Evolutionary conservation across 768 basidiomycete species (phyloP).

Genomic region (Leccinum obscurum): DNA sequence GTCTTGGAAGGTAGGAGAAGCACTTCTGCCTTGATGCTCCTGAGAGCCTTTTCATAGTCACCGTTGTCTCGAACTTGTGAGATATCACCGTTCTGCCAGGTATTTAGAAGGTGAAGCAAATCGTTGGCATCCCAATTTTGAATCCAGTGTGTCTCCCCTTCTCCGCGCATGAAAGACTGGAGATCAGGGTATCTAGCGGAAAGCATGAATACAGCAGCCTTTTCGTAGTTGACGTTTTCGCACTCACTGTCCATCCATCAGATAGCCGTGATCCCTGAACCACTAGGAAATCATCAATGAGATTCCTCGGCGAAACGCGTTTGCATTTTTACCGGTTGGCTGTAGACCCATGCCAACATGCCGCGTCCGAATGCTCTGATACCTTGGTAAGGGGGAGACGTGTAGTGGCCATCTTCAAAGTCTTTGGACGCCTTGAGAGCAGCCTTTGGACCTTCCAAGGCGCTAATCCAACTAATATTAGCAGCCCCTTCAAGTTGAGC

Average conservation of each 20-base stretch:
- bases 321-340: slow-evolving; percentile 57
- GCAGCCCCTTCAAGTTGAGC: not conserved
- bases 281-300: slow-evolving; percentile 37
- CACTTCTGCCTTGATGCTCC: slow-evolving; percentile 48
- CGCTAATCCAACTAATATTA: slow-evolving; percentile 32
- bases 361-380: slow-evolving; percentile 56
- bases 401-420: slow-evolving; percentile 54
- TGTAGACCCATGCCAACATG: slow-evolving; percentile 55
- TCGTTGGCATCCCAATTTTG: slow-evolving; percentile 55
- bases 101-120: slow-evolving; percentile 47
- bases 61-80: slow-evolving; percentile 45
- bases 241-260: slow-evolving; percentile 40
- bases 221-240: not conserved
- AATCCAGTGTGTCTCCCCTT: slow-evolving; percentile 48
- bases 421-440: slow-evolving; percentile 53
- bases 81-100: slow-evolving; percentile 52
- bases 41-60: slow-evolving; percentile 41
- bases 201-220: slow-evolving; percentile 1
- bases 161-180: slow-evolving; percentile 46
- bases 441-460: slow-evolving; percentile 57
- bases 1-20: slow-evolving; percentile 59
- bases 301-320: slow-evolving; percentile 78
- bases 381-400: slow-evolving; percentile 43
- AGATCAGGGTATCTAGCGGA: slow-evolving; percentile 44
- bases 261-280: slow-evolving; percentile 49